These are phyloP conservation scores for Rutstroemia sp. DNA, from an alignment of 2,329 filamentous ascomycete genomes.

Conservation along the genomic window DNA sequence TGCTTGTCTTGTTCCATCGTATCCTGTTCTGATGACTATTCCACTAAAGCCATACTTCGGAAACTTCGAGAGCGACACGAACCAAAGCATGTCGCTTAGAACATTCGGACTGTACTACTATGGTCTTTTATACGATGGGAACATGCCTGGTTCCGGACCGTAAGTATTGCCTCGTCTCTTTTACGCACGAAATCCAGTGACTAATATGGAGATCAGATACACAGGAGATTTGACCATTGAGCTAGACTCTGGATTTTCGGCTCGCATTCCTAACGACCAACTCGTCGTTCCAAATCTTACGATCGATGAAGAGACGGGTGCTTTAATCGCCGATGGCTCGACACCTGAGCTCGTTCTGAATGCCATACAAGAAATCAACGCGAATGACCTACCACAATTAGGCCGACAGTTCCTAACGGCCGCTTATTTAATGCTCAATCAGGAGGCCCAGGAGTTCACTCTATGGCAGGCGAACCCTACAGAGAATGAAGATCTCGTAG, in stretches of 20 bases:
- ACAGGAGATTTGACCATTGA: conserved; percentile 3
- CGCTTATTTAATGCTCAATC: conserved; percentile 6
- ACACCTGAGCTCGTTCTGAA: conserved; percentile 27
- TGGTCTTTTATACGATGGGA: background rate
- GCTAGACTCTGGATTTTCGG: conserved; percentile 3
- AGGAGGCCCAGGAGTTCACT: conserved; percentile 1
- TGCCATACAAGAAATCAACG: conserved; percentile 66
- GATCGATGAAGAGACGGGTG: background rate
- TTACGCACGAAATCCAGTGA: too few species aligned
- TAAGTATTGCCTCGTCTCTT: background rate
- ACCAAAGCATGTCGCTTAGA: background rate
- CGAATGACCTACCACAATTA: conserved; percentile 77
- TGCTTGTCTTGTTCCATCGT: conserved; percentile 1
- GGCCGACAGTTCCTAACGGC: conserved; percentile 14
- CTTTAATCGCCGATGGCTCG: background rate
- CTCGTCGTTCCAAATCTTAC: background rate
- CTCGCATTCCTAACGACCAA: conserved; percentile 8
- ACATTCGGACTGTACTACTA: conserved; percentile 1
- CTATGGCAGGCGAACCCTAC: conserved; percentile 8
- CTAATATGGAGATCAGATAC: background rate
- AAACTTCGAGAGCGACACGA: background rate
- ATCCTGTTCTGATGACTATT: background rate
- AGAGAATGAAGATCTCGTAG: background rate
- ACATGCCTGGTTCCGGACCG: background rate
- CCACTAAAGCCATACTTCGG: background rate